Percentiles rank a stretch among this genome's conserved stretches.
These are phyloP conservation scores for Elaeagnus macrophylla DNA, from an alignment of 306 rosid species.

Conservation along the genomic window DNA sequence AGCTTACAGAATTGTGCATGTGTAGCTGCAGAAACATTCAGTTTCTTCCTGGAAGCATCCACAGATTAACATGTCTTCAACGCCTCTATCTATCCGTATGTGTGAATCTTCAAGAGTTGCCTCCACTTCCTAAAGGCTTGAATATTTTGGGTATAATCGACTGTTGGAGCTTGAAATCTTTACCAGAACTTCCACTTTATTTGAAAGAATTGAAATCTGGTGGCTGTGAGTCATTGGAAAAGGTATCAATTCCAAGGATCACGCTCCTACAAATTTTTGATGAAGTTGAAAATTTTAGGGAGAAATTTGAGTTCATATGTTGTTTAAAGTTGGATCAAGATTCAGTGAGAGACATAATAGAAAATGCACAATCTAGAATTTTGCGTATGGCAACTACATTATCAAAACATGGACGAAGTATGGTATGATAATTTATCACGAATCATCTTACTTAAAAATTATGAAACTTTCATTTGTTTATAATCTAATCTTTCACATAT, in stretches of 20 bases:
- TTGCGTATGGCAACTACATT: background rate
- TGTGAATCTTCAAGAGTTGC: background rate
- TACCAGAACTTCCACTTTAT: background rate
- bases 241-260: background rate
- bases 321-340: background rate
- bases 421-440: too few relatives aligned
- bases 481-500: too few relatives aligned
- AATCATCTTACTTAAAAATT: too few relatives aligned
- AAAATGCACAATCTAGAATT: background rate
- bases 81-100: background rate
- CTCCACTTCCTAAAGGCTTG: background rate
- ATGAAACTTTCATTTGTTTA: too few relatives aligned
- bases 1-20: background rate
- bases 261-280: background rate
- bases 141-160: background rate
- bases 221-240: background rate
- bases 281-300: too few relatives aligned
- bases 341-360: background rate
- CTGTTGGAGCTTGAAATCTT: background rate
- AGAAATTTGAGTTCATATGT: background rate
- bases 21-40: background rate
- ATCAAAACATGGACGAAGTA: too few relatives aligned
- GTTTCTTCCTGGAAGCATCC: background rate
- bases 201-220: background rate
- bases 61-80: background rate